A percentile compares a stretch with the other conserved stretches of the same genome.
phyloP scores from a whole-genome alignment of 768 basidiomycete species.

The Asterophora parasitica region DNA sequence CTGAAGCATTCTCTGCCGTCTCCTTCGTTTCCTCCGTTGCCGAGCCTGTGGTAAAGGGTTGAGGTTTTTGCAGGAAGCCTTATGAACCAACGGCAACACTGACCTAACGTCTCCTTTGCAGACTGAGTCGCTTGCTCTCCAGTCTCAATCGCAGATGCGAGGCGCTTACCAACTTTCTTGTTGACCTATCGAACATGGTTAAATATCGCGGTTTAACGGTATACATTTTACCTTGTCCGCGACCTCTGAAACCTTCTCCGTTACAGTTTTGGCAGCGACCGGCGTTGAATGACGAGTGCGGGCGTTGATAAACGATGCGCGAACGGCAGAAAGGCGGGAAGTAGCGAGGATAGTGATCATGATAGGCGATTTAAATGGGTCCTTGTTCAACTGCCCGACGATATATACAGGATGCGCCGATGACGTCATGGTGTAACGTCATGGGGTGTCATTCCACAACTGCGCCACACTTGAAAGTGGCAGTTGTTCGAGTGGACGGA shows the following conservation, averaged over 20 bases:
- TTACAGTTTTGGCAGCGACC: slow-evolving; percentile 31
- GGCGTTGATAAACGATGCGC: slow-evolving; percentile 5
- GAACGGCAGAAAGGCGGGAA: slow-evolving; percentile 10
- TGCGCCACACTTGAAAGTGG: too few relatives aligned
- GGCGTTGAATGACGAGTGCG: slow-evolving; percentile 34
- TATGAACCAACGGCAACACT: slow-evolving; percentile 5
- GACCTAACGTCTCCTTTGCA: slow-evolving; percentile 40
- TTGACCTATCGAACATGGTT: slow-evolving; percentile 31
- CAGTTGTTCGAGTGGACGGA: too few relatives aligned
- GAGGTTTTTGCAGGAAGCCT: not conserved
- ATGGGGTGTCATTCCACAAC: not conserved
- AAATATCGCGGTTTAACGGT: not conserved
- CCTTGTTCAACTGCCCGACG: not conserved
- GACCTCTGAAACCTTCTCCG: slow-evolving; percentile 40
- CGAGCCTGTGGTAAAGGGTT: slow-evolving; percentile 24
- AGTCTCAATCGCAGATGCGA: slow-evolving; percentile 43
- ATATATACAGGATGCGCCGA: not conserved
- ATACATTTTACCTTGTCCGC: slow-evolving; percentile 34
- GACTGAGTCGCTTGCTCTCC: slow-evolving; percentile 38
- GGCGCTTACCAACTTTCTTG: slow-evolving; percentile 37
- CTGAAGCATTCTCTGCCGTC: slow-evolving; percentile 31
- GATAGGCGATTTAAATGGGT: not conserved
- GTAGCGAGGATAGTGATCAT: slow-evolving; percentile 14
- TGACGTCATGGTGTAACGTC: slow-evolving; percentile 13
- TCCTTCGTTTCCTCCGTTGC: slow-evolving; percentile 28